phyloP scores from a whole-genome alignment of 176 grass and related monocot genomes.

The Rhynchospora tenuis region DNA sequence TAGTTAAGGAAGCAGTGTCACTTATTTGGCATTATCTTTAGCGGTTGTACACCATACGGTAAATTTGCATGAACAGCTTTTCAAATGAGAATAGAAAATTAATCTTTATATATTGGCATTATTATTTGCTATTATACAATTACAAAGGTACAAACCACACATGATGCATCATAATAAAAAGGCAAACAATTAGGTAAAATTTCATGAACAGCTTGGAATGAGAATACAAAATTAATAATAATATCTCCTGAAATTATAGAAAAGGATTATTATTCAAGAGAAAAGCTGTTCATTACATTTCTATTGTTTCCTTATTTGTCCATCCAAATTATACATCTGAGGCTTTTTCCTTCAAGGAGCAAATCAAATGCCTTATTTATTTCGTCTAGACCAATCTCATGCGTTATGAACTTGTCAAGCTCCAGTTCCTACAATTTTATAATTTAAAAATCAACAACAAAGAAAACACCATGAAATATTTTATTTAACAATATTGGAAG shows the following conservation, averaged over 20 bases:
- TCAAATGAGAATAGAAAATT: not conserved
- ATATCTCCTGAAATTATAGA: not conserved
- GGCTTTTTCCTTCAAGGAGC: conserved; percentile 61
- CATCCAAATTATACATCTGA: conserved; percentile 93
- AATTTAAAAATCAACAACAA: not conserved
- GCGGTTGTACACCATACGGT: not conserved
- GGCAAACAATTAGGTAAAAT: not conserved
- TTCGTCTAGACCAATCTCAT: conserved; percentile 56
- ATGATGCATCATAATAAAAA: not conserved
- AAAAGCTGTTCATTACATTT: not conserved
- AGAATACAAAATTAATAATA: not conserved
- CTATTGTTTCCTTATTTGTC: conserved; percentile 34
- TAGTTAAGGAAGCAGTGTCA: not conserved
- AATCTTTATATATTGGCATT: not conserved
- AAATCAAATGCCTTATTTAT: conserved; percentile 90
- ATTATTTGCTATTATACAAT: not conserved
- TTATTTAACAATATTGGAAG: not conserved
- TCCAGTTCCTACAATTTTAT: conserved; percentile 50
- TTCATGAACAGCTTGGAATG: not conserved
- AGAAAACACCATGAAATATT: not conserved
- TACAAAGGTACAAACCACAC: not conserved
- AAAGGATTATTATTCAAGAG: not conserved
- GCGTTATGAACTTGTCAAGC: conserved; percentile 78
- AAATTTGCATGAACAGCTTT: not conserved
- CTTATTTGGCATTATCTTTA: not conserved